A percentile compares a stretch with the other conserved stretches of the same genome.
These are phyloP conservation scores for Mucor irregularis DNA, from an alignment of 371 early-diverging fungal genomes.

Conservation along the genomic window DNA sequence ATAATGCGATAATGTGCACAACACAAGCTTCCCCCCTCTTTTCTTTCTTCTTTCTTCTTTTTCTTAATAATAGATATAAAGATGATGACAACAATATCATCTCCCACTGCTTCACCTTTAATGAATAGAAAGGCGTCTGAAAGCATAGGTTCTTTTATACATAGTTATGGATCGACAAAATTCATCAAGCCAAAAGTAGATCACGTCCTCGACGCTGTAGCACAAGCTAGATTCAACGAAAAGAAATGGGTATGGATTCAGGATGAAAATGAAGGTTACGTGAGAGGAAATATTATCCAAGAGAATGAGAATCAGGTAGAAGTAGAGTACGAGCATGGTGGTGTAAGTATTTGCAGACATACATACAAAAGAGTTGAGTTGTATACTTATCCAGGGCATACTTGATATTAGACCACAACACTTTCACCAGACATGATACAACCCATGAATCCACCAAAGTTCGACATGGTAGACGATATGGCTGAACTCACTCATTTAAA, in stretches of 20 bases:
- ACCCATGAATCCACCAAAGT: constrained; percentile 99
- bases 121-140: no score
- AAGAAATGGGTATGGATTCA: constrained; percentile 23
- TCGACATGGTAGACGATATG: constrained; percentile 99
- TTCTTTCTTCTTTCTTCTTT: constrained; percentile 3
- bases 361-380: no score
- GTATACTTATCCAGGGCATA: constrained; percentile 1
- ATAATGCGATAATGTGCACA: not conserved
- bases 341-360: not conserved
- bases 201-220: constrained; percentile 66
- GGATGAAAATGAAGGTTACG: constrained; percentile 7
- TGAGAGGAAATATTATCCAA: constrained; percentile 3
- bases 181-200: constrained; percentile 41
- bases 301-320: constrained; percentile 11
- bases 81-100: constrained; percentile 8
- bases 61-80: not conserved
- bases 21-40: not conserved
- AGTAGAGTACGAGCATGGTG: constrained; percentile 17
- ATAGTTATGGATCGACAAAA: constrained; percentile 50
- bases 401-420: no score
- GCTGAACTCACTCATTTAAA: constrained; percentile 97
- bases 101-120: constrained; percentile 7
- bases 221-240: constrained; percentile 43
- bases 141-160: constrained; percentile 46
- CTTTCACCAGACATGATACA: constrained; percentile 44